Base-by-base conservation (phyloP, 2,329 filamentous ascomycete genomes). In the Pseudohalonectria lignicola region DNA sequence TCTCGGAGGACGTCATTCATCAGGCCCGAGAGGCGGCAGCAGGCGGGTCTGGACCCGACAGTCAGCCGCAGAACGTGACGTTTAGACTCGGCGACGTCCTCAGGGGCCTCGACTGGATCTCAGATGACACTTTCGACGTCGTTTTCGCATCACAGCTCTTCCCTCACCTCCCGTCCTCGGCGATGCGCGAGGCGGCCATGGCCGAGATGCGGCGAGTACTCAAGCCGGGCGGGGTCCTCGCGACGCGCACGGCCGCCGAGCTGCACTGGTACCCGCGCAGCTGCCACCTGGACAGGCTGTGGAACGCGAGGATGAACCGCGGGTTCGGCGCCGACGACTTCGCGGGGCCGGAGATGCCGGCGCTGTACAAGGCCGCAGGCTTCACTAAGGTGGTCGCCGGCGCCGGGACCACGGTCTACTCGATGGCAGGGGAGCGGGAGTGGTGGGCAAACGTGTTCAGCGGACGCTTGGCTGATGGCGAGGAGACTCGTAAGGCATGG, bases 101-200 rank as follows among this genome's bases (percentile, higher is more conserved):
- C 3, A 47, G 48, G 10, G 49, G 55, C 3, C 56, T 69, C 0
- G 52, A 60, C 0, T 66, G 30, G 18, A 36, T 61, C 26, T 31
- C 50, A 1, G 60, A 66, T 39, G 49, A 45, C 4, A 45, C 47
- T 1, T 67, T 68, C 37, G 62, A 68, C 44, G 46, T 67, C 5
- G 56, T 64, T n/a, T 65, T 59, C 43, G 53, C 52, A 15, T 58
- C 57, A n/a, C 63, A 67, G 45, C 51, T 67, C 3, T 55, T 69
- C 21, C 56, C 56, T 11, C 63, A 69, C 39, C 46, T 69, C 8
- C 49, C 55, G 10, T 47, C 51, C 5, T 56, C 55, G 1, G 45
- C 52, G 1, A 42, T 49, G 41, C 49, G 43, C 7, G 39, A 41
- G 37, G 48, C 26, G 3, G 60, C 62, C 2, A 44, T 66, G 35